Evolutionary conservation across 768 basidiomycete genomes (phyloP).

Genomic region (Russula sp.): DNA sequence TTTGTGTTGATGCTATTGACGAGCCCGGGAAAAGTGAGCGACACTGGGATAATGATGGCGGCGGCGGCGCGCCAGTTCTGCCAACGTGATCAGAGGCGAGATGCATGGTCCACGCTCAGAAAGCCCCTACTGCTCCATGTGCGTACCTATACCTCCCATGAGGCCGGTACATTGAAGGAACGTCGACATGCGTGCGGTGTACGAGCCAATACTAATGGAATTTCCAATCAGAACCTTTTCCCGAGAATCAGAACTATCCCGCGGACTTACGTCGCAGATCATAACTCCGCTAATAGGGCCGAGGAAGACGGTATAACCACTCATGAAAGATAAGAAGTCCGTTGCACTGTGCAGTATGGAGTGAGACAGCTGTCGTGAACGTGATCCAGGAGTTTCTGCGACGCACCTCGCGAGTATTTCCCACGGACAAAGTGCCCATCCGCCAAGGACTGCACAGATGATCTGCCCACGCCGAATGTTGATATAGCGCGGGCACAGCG

Average conservation of each 20-base stretch:
- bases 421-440: constrained; percentile 86
- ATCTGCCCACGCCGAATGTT: constrained; percentile 73
- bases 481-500: constrained; percentile 66
- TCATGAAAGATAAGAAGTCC: constrained; percentile 71
- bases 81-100: not conserved
- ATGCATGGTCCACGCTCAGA: not conserved
- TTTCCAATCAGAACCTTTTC: not conserved
- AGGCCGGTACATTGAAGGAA: constrained; percentile 79
- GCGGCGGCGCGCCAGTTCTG: constrained; percentile 79
- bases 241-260: not conserved
- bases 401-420: constrained; percentile 55
- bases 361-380: not conserved
- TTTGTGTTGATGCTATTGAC: constrained; percentile 62
- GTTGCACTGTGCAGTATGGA: constrained; percentile 35
- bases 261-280: constrained; percentile 43
- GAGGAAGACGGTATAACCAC: constrained; percentile 78
- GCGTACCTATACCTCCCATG: constrained; percentile 74
- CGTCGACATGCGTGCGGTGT: constrained; percentile 63
- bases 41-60: constrained; percentile 59
- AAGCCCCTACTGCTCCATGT: constrained; percentile 49
- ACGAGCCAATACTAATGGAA: constrained; percentile 64
- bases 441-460: constrained; percentile 73
- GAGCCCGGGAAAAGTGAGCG: constrained; percentile 71
- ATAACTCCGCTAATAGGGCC: constrained; percentile 80
- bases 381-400: constrained; percentile 19